Percentiles rank a stretch among this genome's conserved stretches.
Evolutionary conservation across 192 early-diverging fungal species (phyloP).

Genomic region (Linnemannia hyalina): DNA sequence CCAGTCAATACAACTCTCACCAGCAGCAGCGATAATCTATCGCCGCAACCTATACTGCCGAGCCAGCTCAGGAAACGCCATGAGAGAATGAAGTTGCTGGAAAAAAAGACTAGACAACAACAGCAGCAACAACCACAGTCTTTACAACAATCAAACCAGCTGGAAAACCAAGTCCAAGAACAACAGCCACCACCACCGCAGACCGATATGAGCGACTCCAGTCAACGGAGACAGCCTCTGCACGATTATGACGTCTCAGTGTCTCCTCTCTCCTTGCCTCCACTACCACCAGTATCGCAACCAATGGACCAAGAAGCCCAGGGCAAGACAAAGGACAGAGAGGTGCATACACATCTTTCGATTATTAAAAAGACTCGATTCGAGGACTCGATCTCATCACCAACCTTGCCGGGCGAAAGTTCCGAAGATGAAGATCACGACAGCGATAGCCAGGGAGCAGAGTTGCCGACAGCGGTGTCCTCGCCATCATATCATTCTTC

Average conservation of each 20-base stretch:
- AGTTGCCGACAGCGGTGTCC: not conserved
- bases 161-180: not conserved
- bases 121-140: not conserved
- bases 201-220: not conserved
- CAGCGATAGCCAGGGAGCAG: not conserved
- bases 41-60: slow-evolving; percentile 10
- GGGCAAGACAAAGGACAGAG: not conserved
- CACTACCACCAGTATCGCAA: not conserved
- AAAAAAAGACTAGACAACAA: not conserved
- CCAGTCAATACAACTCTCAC: not conserved
- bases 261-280: not conserved
- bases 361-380: not conserved
- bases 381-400: not conserved
- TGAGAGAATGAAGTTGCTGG: slow-evolving; percentile 6
- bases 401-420: not conserved
- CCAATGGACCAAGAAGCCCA: not conserved
- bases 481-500: slow-evolving; percentile 3
- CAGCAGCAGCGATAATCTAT: not conserved
- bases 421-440: not conserved
- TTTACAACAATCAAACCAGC: slow-evolving; percentile 2
- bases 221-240: not conserved
- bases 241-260: not conserved
- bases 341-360: not conserved
- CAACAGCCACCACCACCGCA: not conserved
- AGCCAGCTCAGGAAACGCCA: slow-evolving; percentile 13